Base-by-base conservation (phyloP, 805 yeast genomes). In the Saccharomycopsis fodiens region DNA sequence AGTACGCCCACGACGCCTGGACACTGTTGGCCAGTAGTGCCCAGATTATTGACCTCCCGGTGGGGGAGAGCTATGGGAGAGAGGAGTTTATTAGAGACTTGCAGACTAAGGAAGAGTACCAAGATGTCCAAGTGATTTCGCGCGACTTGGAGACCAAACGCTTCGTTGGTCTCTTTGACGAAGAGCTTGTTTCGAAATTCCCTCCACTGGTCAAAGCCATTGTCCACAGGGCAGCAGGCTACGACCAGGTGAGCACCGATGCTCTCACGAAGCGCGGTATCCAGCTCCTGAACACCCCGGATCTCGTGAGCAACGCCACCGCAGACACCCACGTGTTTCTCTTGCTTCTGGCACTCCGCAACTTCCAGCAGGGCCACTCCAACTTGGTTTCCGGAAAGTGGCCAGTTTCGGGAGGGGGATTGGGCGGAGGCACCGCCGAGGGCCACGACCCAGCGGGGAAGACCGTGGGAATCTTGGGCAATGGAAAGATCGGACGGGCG, bases 401-500 rank as follows among this genome's bases (percentile, higher is more conserved):
- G 91, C 72, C 73, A 13, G 53, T 61, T 2, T 46, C 59, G 2
- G 81, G 80, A 2, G 70, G 76, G 0, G 70, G 72, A 21, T 65
- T 76, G 30, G 86, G 84, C 20, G 64, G 58, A 1, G 83, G 81
- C 2, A 73, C 80, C 1, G 72, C 78, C 5, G 63, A 78, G 39
- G 95, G 94, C 5, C 73, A 74, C 57, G 89, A 82, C 57, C 94
- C 94, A 15, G 78, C 70, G 51, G 86, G 85, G 6, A 81, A 82
- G 58, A 70, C 70, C 16, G 80, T 87, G 19, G 96, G 96, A 41
- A 79, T 87, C 45, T 67, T 83, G 43, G 96, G 96, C 13, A 72
- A 87, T 76, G 96, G 96, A 29, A 95, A 95, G 30, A 86, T 87
- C 63, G 96, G 96, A 39, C 76, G 88, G 48, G 84, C 85, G 25